A percentile compares a stretch with the other conserved stretches of the same genome.
Conservation (phyloP, 2,329 filamentous ascomycete genomes). For the Didymella glomerata region DNA sequence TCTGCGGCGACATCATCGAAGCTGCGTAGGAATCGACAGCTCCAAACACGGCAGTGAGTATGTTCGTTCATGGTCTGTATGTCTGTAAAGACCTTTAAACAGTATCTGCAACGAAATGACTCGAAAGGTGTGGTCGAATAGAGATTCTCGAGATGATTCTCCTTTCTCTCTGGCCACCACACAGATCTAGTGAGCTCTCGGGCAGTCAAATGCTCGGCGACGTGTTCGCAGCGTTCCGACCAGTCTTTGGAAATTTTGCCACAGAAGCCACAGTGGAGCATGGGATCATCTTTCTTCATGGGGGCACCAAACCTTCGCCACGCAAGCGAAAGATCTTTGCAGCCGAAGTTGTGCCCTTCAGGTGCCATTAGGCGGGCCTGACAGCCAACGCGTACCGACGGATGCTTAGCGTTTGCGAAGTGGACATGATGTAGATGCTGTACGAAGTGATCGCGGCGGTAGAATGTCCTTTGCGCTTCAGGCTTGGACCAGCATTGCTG, state of each 20-base stretch:
- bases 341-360: slow-evolving; percentile 47
- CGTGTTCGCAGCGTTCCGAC: slow-evolving; percentile 45
- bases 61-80: slow-evolving; percentile 44
- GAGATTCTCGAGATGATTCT: slow-evolving; percentile 46
- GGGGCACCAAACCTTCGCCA: slow-evolving; percentile 48
- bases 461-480: slow-evolving; percentile 49
- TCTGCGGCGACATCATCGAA: slow-evolving; percentile 48
- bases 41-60: slow-evolving; percentile 48
- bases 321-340: slow-evolving; percentile 47
- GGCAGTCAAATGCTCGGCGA: slow-evolving; percentile 44
- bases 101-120: slow-evolving; percentile 48
- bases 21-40: slow-evolving; percentile 46
- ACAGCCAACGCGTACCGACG: slow-evolving; percentile 44
- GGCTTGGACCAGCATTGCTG: slow-evolving; percentile 48
- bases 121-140: slow-evolving; percentile 40
- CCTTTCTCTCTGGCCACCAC: slow-evolving; percentile 46
- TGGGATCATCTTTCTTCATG: slow-evolving; percentile 47
- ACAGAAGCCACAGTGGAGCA: slow-evolving; percentile 50
- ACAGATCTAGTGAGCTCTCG: slow-evolving; percentile 41
- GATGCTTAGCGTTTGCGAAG: slow-evolving; percentile 47
- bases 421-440: slow-evolving; percentile 50
- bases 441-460: slow-evolving; percentile 48
- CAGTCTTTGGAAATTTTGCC: slow-evolving; percentile 44
- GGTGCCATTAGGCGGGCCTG: slow-evolving; percentile 40
- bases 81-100: slow-evolving; percentile 45